Evolutionary conservation across 2,329 filamentous ascomycete species (phyloP).

Genomic region (Juglanconis juglandina): DNA sequence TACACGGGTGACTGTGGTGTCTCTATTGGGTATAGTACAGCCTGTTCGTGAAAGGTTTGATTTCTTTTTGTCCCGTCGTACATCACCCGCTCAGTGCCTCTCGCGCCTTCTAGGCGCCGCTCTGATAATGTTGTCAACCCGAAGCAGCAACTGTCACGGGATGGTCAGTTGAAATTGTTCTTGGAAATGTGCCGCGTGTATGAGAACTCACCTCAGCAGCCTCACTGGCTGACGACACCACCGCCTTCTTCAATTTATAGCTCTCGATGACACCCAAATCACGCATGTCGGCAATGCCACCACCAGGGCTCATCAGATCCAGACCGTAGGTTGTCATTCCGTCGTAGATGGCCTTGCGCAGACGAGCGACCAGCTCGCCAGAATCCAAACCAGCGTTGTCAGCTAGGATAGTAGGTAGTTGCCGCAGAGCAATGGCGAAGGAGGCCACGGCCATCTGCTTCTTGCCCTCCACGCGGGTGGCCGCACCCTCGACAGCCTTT

Average conservation of each 20-base stretch:
- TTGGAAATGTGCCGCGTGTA: conserved; percentile 21
- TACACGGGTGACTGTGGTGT: conserved; percentile 16
- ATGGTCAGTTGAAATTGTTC: conserved; percentile 16
- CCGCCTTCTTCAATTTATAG: conserved; percentile 98
- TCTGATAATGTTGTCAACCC: conserved; percentile 97
- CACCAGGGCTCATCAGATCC: conserved; percentile 83
- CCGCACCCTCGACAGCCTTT: conserved; percentile 91
- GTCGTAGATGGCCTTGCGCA: conserved; percentile 92
- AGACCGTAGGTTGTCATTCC: conserved; percentile 89
- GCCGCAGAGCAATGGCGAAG: conserved; percentile 84
- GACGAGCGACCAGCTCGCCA: conserved; percentile 83
- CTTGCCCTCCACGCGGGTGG: conserved; percentile 93
- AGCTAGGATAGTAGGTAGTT: conserved; percentile 92
- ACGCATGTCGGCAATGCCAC: conserved; percentile 92
- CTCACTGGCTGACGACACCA: conserved; percentile 93
- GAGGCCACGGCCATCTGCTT: conserved; percentile 89
- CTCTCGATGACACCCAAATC: conserved; percentile 94
- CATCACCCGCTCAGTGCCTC: conserved; percentile 55
- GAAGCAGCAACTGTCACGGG: conserved; percentile 68
- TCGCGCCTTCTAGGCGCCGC: conserved; percentile 82
- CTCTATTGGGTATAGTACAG: conserved; percentile 21
- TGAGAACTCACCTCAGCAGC: conserved; percentile 76
- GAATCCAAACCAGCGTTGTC: conserved; percentile 97
- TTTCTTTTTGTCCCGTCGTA: neutral
- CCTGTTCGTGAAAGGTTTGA: conserved; percentile 5